phyloP scores from a whole-genome alignment of 2,329 filamentous ascomycete species.

The Seiridium cupressi region DNA sequence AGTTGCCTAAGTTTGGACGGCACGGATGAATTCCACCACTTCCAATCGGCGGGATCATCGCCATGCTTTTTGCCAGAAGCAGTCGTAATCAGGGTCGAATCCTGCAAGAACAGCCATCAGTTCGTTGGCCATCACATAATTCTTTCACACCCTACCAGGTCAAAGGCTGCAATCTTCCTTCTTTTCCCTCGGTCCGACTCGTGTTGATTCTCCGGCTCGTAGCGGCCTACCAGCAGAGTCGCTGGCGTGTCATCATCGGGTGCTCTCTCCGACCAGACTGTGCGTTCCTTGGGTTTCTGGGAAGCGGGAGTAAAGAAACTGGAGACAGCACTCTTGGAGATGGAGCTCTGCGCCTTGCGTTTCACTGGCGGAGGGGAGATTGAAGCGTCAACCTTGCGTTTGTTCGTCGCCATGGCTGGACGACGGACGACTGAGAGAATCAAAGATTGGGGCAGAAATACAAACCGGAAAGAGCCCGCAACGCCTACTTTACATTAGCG shows the following conservation, averaged over 20 bases:
- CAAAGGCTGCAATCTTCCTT: constrained; percentile 69
- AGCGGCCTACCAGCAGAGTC: constrained; percentile 74
- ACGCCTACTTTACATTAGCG: too few relatives aligned
- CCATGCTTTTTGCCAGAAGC: constrained; percentile 79
- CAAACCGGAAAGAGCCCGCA: too few relatives aligned
- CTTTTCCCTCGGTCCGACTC: constrained; percentile 31
- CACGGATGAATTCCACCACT: constrained; percentile 82
- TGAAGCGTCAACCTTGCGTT: constrained; percentile 29
- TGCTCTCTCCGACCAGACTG: constrained; percentile 69
- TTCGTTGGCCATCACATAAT: background rate
- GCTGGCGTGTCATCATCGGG: constrained; percentile 43
- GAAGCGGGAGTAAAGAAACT: constrained; percentile 88
- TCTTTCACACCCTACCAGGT: constrained; percentile 46
- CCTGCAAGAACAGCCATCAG: constrained; percentile 42
- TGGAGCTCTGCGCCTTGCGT: constrained; percentile 49
- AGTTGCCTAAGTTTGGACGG: constrained; percentile 66
- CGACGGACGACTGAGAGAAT: background rate
- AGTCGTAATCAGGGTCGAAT: constrained; percentile 82
- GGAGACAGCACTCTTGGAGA: constrained; percentile 64
- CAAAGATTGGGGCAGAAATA: too few relatives aligned
- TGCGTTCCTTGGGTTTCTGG: constrained; percentile 76
- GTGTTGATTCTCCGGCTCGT: constrained; percentile 44
- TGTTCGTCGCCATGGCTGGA: background rate
- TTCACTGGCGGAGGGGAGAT: constrained; percentile 55
- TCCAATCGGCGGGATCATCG: constrained; percentile 76